Base-by-base conservation (phyloP, 768 basidiomycete genomes). In the Tephrocybe rancida region DNA sequence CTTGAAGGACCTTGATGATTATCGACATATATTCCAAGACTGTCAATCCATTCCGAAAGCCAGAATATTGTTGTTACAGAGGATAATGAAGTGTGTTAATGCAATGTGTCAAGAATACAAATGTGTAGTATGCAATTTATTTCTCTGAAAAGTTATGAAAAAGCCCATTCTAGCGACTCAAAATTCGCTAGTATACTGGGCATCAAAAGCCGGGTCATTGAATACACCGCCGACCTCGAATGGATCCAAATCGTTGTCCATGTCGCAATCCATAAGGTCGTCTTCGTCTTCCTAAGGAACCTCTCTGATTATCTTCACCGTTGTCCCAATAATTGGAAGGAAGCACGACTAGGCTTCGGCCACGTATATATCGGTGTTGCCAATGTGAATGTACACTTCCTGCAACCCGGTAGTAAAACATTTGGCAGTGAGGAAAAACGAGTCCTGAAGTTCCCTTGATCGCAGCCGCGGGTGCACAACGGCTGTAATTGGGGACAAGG, bases 401-500 rank as follows among this genome's bases (percentile, higher is more conserved):
- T 57, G 52, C 24, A 73, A 56, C 14, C 48, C 49, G 41, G 60
- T 30, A 25, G 66, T 56, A 30, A 73, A 59, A 7, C 55, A 52
- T 14, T 60, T n/a, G n/a, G n/a, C 65, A 10, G 70, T 56, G 45
- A 70, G 58, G 39, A 64, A 62, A 32, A 69, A 54, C 25, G 70
- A 54, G 26, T 72, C 70, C 26, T 61, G 56, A 7, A 52, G 45
- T 14, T 61, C 56, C 62, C 57, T 11, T 57, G 50, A n/a, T 68
- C 66, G 30, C 54, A 64, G 45, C 63, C 63, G 11, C 63, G 66
- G 32, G 73, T 60, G 18, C 63, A 69, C 4, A 75, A 55, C 1
- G 67, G 64, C 30, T 65, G 59, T 8, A 74, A 56, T 25, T 60
- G 64, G 3, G 75, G 73, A 48, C 73, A 75, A 1, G 71, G 71